Conservation (phyloP, 1,284 basidiomycete species). For the Paramarasmius palmivorus region DNA sequence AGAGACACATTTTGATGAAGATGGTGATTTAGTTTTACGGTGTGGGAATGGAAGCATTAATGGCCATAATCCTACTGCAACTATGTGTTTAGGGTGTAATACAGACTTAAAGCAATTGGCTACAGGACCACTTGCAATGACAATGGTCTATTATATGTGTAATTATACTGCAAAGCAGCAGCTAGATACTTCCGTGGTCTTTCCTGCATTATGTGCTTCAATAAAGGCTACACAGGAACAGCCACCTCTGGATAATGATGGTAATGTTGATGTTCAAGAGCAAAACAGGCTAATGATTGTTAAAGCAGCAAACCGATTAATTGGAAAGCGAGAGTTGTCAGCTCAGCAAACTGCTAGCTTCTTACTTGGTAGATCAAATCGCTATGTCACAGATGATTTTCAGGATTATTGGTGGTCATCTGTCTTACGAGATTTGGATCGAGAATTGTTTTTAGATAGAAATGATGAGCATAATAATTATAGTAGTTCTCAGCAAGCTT, state of each 20-base stretch:
- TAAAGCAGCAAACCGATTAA: constrained; percentile 14
- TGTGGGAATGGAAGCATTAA: constrained; percentile 11
- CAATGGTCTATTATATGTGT: constrained; percentile 11
- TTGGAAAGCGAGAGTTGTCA: constrained; percentile 16
- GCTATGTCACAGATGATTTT: constrained; percentile 10
- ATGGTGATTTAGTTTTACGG: not conserved
- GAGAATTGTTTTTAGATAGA: too few species aligned
- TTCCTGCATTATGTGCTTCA: constrained; percentile 16
- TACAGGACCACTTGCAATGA: constrained; percentile 14
- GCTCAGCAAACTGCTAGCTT: constrained; percentile 16
- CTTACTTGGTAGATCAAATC: constrained; percentile 8
- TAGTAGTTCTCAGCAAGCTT: not conserved
- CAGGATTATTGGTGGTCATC: constrained; percentile 14
- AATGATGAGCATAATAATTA: not conserved
- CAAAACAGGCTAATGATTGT: constrained; percentile 12
- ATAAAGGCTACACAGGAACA: constrained; percentile 11
- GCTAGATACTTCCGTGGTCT: constrained; percentile 13
- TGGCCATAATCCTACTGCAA: not conserved
- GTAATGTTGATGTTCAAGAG: constrained; percentile 9
- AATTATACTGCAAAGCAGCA: constrained; percentile 11
- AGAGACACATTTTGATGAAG: constrained; percentile 5
- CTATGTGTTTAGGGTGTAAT: constrained; percentile 9
- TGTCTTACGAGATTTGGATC: constrained; percentile 12
- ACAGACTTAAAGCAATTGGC: constrained; percentile 16
- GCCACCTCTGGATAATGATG: constrained; percentile 12